These are phyloP conservation scores for Leccinum fuscescens DNA, from an alignment of 1,284 basidiomycete species.

Conservation along the genomic window DNA sequence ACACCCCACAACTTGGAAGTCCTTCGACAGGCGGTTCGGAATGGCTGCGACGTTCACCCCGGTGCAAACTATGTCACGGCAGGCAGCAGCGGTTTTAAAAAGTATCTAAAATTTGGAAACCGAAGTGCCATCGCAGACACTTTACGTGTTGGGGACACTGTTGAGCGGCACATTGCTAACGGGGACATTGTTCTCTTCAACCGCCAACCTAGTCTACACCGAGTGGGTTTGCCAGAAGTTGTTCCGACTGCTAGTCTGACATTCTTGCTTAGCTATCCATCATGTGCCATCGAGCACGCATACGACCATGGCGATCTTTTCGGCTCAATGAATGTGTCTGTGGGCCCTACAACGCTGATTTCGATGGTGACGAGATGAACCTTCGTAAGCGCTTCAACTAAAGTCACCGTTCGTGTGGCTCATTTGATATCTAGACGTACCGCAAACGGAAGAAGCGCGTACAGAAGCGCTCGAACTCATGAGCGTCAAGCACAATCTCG, in stretches of 20 bases:
- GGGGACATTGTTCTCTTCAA: conserved; percentile 99
- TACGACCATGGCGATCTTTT: conserved; percentile 97
- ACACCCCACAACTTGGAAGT: conserved; percentile 88
- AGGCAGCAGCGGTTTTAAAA: conserved; percentile 79
- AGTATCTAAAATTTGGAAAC: conserved; percentile 83
- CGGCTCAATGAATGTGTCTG: conserved; percentile 99
- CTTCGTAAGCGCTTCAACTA: conserved; percentile 62
- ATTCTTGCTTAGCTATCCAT: conserved; percentile 77
- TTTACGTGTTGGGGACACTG: conserved; percentile 81
- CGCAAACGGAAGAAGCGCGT: conserved; percentile 97
- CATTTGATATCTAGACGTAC: conserved; percentile 67
- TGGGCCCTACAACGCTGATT: conserved; percentile 99
- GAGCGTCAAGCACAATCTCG: conserved; percentile 97
- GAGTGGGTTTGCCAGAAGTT: conserved; percentile 45
- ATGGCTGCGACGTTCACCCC: conserved; percentile 91
- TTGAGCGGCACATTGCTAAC: conserved; percentile 94
- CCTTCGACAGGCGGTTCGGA: conserved; percentile 79
- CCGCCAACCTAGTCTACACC: conserved; percentile 97
- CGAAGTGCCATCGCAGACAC: conserved; percentile 73
- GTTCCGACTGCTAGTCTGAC: conserved; percentile 3
- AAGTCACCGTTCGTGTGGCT: neutral
- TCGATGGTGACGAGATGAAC: conserved; percentile 99
- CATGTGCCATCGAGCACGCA: conserved; percentile 93
- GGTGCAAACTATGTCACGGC: conserved; percentile 93
- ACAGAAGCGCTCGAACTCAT: conserved; percentile 98